Percentiles rank a stretch among this genome's conserved stretches.
phyloP scores from a whole-genome alignment of 1,284 basidiomycete species.

The Termitomyces sp. region DNA sequence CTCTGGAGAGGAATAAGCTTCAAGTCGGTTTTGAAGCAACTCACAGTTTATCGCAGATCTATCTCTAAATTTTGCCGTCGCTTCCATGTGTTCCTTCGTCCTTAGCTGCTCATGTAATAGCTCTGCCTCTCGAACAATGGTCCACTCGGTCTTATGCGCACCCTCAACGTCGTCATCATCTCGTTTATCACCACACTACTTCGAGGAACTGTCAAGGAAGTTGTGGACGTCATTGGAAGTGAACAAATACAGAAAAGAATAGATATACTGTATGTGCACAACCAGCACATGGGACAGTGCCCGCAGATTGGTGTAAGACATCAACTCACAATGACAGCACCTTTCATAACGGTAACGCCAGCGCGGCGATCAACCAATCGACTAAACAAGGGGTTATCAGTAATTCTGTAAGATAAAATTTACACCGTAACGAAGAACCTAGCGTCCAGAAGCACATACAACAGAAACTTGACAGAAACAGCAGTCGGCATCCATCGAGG shows the following conservation, averaged over 20 bases:
- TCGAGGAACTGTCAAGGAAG: slow-evolving; percentile 7
- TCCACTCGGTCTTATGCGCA: not conserved
- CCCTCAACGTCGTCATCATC: not conserved
- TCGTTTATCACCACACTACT: slow-evolving; percentile 9
- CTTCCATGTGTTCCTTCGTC: slow-evolving; percentile 8
- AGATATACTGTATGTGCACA: slow-evolving; percentile 12
- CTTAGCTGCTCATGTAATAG: slow-evolving; percentile 12
- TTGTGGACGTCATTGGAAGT: not conserved
- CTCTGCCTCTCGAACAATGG: slow-evolving; percentile 8
- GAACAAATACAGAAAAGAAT: not conserved
- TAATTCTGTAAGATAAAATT: too few relatives aligned
- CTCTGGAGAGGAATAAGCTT: too few relatives aligned
- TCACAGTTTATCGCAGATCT: slow-evolving; percentile 11
- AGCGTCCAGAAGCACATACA: slow-evolving; percentile 10
- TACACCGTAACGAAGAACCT: not conserved
- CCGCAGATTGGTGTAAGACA: slow-evolving; percentile 7
- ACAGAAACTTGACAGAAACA: slow-evolving; percentile 12
- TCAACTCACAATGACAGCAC: not conserved
- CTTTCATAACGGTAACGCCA: too few relatives aligned
- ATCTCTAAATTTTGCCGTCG: slow-evolving; percentile 5
- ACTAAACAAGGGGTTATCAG: too few relatives aligned
- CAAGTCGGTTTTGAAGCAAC: not conserved
- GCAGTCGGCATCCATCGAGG: slow-evolving; percentile 2
- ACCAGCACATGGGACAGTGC: slow-evolving; percentile 1
- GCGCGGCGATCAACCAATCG: too few relatives aligned